These are phyloP conservation scores for Cornus florida DNA, from an alignment of 148 eudicot species.

Conservation along the genomic window DNA sequence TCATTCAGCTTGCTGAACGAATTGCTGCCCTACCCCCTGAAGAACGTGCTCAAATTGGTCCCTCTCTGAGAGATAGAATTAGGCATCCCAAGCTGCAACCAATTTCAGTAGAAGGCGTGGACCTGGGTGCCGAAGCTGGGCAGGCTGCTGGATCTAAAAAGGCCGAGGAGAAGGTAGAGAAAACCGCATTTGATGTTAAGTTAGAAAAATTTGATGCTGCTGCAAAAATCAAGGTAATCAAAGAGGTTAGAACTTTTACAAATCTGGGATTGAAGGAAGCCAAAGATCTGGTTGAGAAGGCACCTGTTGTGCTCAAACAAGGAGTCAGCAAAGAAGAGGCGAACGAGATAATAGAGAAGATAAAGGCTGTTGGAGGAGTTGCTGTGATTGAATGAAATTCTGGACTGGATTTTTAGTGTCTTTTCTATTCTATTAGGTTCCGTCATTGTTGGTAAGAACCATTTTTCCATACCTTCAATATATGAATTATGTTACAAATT, in stretches of 20 bases:
- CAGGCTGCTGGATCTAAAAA: constrained; percentile 38
- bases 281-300: constrained; percentile 80
- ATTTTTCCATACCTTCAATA: not conserved
- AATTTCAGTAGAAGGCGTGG: constrained; percentile 59
- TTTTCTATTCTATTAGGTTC: not conserved
- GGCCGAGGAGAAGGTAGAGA: constrained; percentile 71
- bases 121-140: constrained; percentile 45
- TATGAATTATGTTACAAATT: not conserved
- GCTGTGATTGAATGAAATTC: constrained; percentile 69
- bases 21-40: constrained; percentile 60
- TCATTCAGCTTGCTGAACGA: constrained; percentile 59
- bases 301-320: constrained; percentile 68
- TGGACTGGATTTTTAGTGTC: not conserved
- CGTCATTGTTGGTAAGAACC: not conserved
- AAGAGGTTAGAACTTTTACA: constrained; percentile 73
- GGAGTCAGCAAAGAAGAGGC: constrained; percentile 93
- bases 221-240: constrained; percentile 79
- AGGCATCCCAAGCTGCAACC: constrained; percentile 62
- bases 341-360: constrained; percentile 63
- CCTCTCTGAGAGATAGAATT: constrained; percentile 46
- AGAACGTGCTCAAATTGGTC: constrained; percentile 63
- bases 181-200: constrained; percentile 79
- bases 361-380: constrained; percentile 78
- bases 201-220: constrained; percentile 72
- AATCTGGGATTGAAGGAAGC: constrained; percentile 80